Evolutionary conservation across 163 green algal genomes (phyloP), one percentile per base, ranked within the genome.

Genomic region (Prototheca wickerhamii): DNA sequence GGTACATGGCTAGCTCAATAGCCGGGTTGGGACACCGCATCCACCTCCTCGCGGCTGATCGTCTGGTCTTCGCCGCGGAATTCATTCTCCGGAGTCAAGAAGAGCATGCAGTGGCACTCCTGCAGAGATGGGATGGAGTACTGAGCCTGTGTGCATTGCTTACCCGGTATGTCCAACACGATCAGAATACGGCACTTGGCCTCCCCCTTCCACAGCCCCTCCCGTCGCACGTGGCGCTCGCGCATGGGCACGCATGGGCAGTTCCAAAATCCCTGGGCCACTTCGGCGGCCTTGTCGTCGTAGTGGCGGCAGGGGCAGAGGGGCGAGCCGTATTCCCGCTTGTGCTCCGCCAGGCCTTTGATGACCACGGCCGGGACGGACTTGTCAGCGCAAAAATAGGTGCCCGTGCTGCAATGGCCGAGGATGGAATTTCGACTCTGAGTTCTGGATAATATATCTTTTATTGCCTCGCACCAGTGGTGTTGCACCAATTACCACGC

Each of bases 51-150:
- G 10, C 66, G 49, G 4, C 57, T 74, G 49, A 79, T 79, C 12
- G 26, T 46, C 70, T 95, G 84, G 12, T 96, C 91, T 2, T 86
- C 76, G 2, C 92, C 93, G 18, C 76, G 76, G 76, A 99, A 99
- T 59, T 92, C 84, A 63, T 95, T 96, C 68, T 96, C 93, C 51
- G 93, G 82, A 10, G 89, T 97, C 25, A 99, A 68, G 78, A 99
- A 99, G 12, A 99, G 85, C 93, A 99, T 99, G 86, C 93, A 99
- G 68, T 99, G 93, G 79, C 93, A 99, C 69, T 97, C 93, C 83
- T 97, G 78, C 63, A 33, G 28, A 25, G 15, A 31, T 34, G 18
- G 8, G n/a, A n/a, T n/a, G n/a, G n/a, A n/a, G n/a, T n/a, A n/a
- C n/a, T n/a, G n/a, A n/a, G n/a, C n/a, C n/a, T n/a, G n/a, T n/a